Conservation (phyloP, 257 asterid species). For the Petunia secreta region DNA sequence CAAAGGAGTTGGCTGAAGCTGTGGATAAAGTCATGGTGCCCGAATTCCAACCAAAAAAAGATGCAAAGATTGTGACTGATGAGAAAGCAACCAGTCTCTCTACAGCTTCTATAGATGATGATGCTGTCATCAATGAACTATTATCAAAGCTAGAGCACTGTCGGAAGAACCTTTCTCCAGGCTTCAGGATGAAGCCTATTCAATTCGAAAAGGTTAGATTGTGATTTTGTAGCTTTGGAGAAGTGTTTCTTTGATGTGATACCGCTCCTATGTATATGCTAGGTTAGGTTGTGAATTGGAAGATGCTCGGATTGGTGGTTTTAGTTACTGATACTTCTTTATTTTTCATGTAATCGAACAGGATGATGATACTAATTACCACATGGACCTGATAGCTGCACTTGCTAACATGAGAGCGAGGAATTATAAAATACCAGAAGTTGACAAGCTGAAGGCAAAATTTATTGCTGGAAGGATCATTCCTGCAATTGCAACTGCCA, state of each 20-base stretch:
- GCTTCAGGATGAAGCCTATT: conserved; percentile 78
- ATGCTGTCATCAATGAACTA: conserved; percentile 64
- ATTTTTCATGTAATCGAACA: conserved; percentile 30
- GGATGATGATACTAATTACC: conserved; percentile 89
- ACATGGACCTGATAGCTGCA: conserved; percentile 83
- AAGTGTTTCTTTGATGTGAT: not conserved
- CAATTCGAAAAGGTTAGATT: conserved; percentile 77
- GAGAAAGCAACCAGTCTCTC: conserved; percentile 82
- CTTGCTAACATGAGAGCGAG: conserved; percentile 96
- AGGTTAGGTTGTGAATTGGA: not conserved
- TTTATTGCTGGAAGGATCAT: conserved; percentile 86
- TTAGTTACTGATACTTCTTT: not conserved
- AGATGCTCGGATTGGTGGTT: too few species aligned
- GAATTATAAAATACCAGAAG: conserved; percentile 81
- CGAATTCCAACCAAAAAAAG: conserved; percentile 66
- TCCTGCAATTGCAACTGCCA: conserved; percentile 87
- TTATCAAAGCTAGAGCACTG: conserved; percentile 67
- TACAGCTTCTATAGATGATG: conserved; percentile 76
- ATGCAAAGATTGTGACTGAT: conserved; percentile 74
- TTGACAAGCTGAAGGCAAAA: conserved; percentile 82
- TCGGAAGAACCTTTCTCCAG: conserved; percentile 49
- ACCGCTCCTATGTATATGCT: not conserved
- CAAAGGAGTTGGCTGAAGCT: conserved; percentile 67
- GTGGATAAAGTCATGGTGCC: conserved; percentile 60
- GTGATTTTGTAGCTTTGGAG: not conserved